Conservation (phyloP, 257 asterid genomes). For the Leptodermis oblonga region DNA sequence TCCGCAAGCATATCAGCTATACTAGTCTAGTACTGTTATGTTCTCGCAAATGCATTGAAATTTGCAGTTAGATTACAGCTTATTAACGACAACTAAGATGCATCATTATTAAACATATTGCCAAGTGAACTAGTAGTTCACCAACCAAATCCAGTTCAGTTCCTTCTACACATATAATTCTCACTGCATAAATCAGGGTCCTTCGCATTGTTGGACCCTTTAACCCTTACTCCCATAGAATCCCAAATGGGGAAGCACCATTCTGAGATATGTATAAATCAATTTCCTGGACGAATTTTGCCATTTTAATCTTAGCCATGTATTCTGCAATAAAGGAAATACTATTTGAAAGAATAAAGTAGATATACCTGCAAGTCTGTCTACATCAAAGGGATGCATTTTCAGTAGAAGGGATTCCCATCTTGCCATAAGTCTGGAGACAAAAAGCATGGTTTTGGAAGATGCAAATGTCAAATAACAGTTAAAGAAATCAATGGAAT, state of each 20-base stretch:
- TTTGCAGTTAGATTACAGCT: not conserved
- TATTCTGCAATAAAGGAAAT: not conserved
- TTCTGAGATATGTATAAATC: not conserved
- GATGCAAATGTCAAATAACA: not conserved
- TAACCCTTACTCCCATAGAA: not conserved
- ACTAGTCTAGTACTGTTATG: not conserved
- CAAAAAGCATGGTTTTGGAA: not conserved
- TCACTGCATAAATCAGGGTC: too few relatives aligned
- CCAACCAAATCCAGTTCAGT: not conserved
- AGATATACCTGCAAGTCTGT: not conserved
- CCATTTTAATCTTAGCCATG: not conserved
- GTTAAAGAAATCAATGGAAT: not conserved
- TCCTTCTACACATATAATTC: not conserved
- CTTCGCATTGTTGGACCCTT: too few relatives aligned
- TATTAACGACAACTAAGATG: not conserved
- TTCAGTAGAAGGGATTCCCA: not conserved
- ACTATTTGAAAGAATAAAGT: not conserved
- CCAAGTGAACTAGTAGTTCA: not conserved
- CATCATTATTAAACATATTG: not conserved
- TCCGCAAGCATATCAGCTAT: not conserved
- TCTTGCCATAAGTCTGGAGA: conserved; percentile 6
- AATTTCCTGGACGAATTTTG: not conserved
- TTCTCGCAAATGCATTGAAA: not conserved
- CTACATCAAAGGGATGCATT: not conserved
- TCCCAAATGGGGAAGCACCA: not conserved